Evolutionary conservation across 2,329 filamentous ascomycete genomes (phyloP).

Genomic region (Hymenoscyphus repandus): DNA sequence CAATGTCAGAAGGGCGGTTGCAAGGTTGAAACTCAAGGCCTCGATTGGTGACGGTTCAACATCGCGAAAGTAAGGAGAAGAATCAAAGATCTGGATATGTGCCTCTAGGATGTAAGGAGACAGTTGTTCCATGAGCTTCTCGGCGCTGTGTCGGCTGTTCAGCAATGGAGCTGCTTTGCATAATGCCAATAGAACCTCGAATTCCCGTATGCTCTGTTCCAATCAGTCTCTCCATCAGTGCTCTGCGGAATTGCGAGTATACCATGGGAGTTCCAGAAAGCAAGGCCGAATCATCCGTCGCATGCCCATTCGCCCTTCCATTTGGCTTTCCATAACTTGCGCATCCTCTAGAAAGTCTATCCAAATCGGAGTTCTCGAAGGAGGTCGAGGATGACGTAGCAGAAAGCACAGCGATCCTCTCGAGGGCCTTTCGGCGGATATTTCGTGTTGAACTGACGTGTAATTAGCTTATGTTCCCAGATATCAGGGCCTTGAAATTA

Average conservation of each 20-base stretch:
- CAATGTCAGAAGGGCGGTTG: constrained; percentile 74
- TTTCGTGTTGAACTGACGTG: constrained; percentile 38
- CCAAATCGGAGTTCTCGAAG: constrained; percentile 59
- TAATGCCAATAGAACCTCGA: constrained; percentile 84
- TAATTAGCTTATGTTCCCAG: constrained; percentile 15
- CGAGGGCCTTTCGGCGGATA: constrained; percentile 56
- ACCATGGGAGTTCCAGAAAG: constrained; percentile 58
- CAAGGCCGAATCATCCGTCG: constrained; percentile 36
- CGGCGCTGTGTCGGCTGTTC: constrained; percentile 64
- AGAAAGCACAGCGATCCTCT: constrained; percentile 61
- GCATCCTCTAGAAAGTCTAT: constrained; percentile 55
- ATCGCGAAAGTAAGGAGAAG: constrained; percentile 76
- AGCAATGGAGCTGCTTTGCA: constrained; percentile 84
- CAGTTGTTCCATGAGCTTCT: constrained; percentile 73
- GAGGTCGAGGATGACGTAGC: constrained; percentile 47
- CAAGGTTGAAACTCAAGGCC: constrained; percentile 71
- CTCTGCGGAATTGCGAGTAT: constrained; percentile 13
- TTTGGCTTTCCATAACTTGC: constrained; percentile 41
- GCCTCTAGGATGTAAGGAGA: constrained; percentile 82
- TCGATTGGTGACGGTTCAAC: constrained; percentile 89
- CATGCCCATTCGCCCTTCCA: constrained; percentile 43
- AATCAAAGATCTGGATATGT: constrained; percentile 69
- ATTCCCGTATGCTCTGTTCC: constrained; percentile 73
- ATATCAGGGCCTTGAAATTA: background rate
- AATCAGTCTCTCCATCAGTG: constrained; percentile 12